A percentile compares a stretch with the other conserved stretches of the same genome.
These are phyloP conservation scores for Phytophthora melonis DNA, from an alignment of 352 stramenopile genomes.

Conservation along the genomic window DNA sequence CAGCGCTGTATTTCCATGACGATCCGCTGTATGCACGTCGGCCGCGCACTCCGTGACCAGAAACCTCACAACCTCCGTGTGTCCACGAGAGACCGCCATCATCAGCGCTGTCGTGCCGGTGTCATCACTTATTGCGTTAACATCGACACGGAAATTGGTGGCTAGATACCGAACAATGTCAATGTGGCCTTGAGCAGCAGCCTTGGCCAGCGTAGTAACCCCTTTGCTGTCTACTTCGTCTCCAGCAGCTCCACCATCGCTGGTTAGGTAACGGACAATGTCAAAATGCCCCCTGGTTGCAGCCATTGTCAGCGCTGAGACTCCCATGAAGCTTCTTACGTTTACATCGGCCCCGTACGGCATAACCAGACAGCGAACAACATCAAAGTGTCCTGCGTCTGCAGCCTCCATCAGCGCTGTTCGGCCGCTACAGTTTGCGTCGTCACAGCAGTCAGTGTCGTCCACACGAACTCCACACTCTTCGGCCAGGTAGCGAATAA, in stretches of 20 bases:
- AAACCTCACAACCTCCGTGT: conserved; percentile 1
- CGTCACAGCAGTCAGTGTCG: neutral
- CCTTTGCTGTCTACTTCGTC: no score
- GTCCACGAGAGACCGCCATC: neutral
- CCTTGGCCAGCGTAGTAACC: no score
- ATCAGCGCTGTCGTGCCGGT: neutral
- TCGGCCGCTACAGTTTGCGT: no score
- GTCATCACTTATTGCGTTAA: neutral
- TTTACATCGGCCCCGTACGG: neutral
- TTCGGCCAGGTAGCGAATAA: neutral
- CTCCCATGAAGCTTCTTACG: neutral
- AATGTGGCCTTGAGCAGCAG: no score
- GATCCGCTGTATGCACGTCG: neutral
- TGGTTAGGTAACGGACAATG: neutral
- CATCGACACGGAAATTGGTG: neutral
- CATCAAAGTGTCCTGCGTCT: neutral
- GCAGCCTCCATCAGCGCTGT: neutral
- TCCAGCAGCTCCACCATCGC: no score
- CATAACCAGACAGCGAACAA: neutral
- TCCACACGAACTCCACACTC: neutral
- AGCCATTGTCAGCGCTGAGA: neutral
- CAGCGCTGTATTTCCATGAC: neutral
- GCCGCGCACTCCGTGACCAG: neutral
- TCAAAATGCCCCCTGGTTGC: neutral
- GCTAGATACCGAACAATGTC: neutral